Evolutionary conservation across 2,329 filamentous ascomycete species (phyloP).

Genomic region (Arthrobotrys musiformis): DNA sequence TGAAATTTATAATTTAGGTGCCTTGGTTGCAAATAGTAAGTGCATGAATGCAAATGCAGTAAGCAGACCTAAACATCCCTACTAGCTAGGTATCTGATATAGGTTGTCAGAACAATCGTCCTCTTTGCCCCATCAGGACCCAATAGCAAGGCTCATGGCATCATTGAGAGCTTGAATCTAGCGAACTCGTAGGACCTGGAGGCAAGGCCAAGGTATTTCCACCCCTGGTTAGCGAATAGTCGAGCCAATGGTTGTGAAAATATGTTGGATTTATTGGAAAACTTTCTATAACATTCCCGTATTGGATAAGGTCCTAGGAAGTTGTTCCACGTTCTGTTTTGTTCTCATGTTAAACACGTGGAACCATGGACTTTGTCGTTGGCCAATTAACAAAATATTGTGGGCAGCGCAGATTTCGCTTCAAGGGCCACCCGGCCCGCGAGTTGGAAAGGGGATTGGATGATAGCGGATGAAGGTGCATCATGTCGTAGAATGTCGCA

Average conservation of each 20-base stretch:
- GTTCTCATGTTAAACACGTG: constrained; percentile 45
- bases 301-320: not conserved
- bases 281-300: constrained; percentile 4
- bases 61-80: not conserved
- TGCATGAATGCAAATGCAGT: not conserved
- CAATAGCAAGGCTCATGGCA: not conserved
- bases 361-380: constrained; percentile 20
- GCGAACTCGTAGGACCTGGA: not conserved
- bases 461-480: constrained; percentile 21
- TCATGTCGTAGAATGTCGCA: constrained; percentile 41
- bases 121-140: not conserved
- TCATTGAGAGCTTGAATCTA: not conserved
- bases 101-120: not conserved
- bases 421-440: constrained; percentile 14
- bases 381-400: not conserved
- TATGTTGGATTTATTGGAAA: constrained; percentile 39
- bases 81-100: not conserved
- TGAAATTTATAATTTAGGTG: not conserved
- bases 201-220: not conserved
- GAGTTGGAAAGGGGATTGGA: constrained; percentile 1
- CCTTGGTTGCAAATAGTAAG: not conserved
- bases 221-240: not conserved
- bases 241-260: not conserved
- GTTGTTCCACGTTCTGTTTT: constrained; percentile 17
- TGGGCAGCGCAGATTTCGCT: not conserved